phyloP scores from a whole-genome alignment of 2,329 filamentous ascomycete genomes.

The Colletotrichum abscissum region DNA sequence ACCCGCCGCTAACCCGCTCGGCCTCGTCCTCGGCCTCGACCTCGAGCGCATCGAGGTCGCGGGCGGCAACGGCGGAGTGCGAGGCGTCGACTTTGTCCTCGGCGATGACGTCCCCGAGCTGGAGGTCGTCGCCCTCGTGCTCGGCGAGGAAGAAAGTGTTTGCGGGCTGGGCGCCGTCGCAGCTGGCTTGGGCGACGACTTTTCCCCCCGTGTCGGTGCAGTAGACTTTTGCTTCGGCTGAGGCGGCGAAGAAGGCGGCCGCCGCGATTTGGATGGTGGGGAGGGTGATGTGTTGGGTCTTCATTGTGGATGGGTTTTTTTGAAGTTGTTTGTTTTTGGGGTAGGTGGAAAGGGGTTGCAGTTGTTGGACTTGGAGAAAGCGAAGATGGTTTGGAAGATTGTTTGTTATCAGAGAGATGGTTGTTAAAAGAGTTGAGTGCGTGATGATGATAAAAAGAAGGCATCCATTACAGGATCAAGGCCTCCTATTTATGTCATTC shows the following conservation, averaged over 20 bases:
- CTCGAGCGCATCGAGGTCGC: not conserved
- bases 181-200: not conserved
- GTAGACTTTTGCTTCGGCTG: not conserved
- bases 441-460: not conserved
- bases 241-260: conserved; percentile 3
- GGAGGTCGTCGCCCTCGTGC: not conserved
- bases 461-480: not conserved
- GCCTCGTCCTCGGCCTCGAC: not conserved
- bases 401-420: not conserved
- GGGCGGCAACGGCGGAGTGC: not conserved
- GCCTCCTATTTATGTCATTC: not conserved
- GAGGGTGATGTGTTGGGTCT: not conserved
- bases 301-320: not conserved
- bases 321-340: not conserved
- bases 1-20: not conserved
- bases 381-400: not conserved
- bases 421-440: not conserved
- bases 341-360: not conserved
- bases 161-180: not conserved
- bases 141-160: not conserved
- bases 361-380: not conserved
- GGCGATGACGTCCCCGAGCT: not conserved
- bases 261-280: not conserved
- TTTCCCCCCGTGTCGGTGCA: not conserved
- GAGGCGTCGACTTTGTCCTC: not conserved